A percentile compares a stretch with the other conserved stretches of the same genome.
Evolutionary conservation across 345 rosid species (phyloP).

Genomic region (Excoecaria cochinchinensis): DNA sequence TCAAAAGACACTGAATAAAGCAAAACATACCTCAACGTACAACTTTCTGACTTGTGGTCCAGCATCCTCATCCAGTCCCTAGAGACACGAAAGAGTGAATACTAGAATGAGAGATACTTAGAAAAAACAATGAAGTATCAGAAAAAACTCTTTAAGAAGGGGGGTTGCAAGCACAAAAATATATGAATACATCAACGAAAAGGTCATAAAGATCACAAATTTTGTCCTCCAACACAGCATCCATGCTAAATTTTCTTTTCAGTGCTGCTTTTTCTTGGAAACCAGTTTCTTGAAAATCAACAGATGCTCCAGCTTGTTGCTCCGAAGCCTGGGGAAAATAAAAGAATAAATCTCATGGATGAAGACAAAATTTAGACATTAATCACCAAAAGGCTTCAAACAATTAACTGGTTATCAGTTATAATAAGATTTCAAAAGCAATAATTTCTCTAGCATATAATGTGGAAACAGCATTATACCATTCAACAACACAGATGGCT

Average conservation of each 20-base stretch:
- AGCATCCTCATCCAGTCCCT: conserved; percentile 90
- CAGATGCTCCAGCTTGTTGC: conserved; percentile 61
- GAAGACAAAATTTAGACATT: background rate
- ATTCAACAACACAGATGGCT: background rate
- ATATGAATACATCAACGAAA: conserved; percentile 64
- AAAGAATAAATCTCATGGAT: background rate
- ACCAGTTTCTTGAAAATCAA: conserved; percentile 66
- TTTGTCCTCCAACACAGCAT: conserved; percentile 69
- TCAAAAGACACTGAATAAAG: conserved; percentile 4
- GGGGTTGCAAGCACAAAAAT: conserved; percentile 11
- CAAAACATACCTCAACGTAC: conserved; percentile 51
- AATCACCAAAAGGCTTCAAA: background rate
- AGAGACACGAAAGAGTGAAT: conserved; percentile 19
- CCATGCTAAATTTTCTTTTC: conserved; percentile 65
- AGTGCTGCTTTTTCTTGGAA: conserved; percentile 47
- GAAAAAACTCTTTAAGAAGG: conserved; percentile 8
- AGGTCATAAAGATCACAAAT: conserved; percentile 94
- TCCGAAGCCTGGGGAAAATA: conserved; percentile 44
- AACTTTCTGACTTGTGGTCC: conserved; percentile 87
- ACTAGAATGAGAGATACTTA: conserved; percentile 15
- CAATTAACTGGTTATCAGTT: conserved; percentile 5
- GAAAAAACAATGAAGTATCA: background rate
- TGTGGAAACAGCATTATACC: background rate
- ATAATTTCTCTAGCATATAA: background rate
- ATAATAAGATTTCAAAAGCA: background rate